Percentiles rank a stretch among this genome's conserved stretches.
Evolutionary conservation across 179 eudicot species (phyloP).

Genomic region (Vitellaria paradoxa): DNA sequence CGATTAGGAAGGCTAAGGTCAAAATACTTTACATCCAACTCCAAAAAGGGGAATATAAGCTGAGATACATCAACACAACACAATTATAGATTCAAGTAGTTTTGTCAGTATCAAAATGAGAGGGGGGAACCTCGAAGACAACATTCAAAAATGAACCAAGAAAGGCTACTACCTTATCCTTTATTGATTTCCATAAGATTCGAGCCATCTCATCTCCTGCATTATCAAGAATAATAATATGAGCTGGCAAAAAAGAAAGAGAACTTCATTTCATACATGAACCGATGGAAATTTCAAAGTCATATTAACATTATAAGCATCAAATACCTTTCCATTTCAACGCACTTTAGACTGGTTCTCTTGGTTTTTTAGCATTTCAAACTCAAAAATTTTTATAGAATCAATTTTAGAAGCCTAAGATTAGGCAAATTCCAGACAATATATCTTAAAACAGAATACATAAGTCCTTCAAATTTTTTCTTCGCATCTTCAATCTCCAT

Average conservation of each 20-base stretch:
- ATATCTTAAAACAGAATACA: background rate
- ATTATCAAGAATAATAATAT: conserved; percentile 10
- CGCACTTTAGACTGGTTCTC: background rate
- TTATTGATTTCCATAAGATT: conserved; percentile 83
- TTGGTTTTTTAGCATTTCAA: background rate
- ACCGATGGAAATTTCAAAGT: background rate
- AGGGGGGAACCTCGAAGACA: background rate
- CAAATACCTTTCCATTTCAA: background rate
- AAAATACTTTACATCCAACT: conserved; percentile 55
- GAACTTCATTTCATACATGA: background rate
- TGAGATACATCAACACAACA: conserved; percentile 29
- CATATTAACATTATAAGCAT: background rate
- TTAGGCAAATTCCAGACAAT: background rate
- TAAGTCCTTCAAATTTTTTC: background rate
- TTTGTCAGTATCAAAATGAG: background rate
- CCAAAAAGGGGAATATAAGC: conserved; percentile 91
- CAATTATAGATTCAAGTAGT: background rate
- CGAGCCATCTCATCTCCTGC: conserved; percentile 99
- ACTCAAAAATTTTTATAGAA: background rate
- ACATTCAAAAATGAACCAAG: background rate
- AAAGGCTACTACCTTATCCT: conserved; percentile 65
- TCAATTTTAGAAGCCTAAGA: background rate
- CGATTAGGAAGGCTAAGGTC: conserved; percentile 93
- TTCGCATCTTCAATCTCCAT: background rate
- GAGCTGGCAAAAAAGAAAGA: conserved; percentile 3